Evolutionary conservation across 257 asterid species (phyloP).

Genomic region (Rhazya stricta): DNA sequence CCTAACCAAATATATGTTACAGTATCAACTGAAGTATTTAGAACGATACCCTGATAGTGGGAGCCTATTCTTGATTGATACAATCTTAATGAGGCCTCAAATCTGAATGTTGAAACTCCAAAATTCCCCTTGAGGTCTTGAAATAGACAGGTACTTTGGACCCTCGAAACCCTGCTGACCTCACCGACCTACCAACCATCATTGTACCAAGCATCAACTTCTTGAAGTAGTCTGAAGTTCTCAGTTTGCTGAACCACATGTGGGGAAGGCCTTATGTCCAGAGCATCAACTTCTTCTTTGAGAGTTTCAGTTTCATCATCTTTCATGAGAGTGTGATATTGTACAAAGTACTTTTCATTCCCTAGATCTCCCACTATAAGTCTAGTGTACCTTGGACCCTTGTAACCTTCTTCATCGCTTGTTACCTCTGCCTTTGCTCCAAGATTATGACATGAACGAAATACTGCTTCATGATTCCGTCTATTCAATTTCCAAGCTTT

Average conservation of each 20-base stretch:
- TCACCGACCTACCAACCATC: slow-evolving; percentile 61
- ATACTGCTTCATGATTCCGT: slow-evolving; percentile 18
- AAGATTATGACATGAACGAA: slow-evolving; percentile 18
- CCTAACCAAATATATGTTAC: too few relatives aligned
- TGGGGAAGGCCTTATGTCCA: slow-evolving; percentile 51
- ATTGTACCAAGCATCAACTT: slow-evolving; percentile 52
- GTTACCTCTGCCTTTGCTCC: slow-evolving; percentile 49
- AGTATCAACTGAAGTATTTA: too few relatives aligned
- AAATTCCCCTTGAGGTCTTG: slow-evolving; percentile 25
- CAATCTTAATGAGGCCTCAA: slow-evolving; percentile 58
- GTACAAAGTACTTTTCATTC: slow-evolving; percentile 35
- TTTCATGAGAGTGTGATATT: slow-evolving; percentile 38
- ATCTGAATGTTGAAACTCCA: slow-evolving; percentile 48
- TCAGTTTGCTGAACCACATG: slow-evolving; percentile 24
- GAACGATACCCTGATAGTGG: too few relatives aligned
- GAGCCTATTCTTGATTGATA: slow-evolving; percentile 49
- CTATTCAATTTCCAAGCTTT: slow-evolving; percentile 25
- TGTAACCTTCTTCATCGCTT: slow-evolving; percentile 39
- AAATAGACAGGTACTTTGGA: slow-evolving; percentile 38
- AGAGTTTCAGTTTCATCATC: slow-evolving; percentile 35
- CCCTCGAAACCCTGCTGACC: slow-evolving; percentile 30
- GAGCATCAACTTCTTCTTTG: slow-evolving; percentile 39
- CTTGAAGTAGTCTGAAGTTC: slow-evolving; percentile 36
- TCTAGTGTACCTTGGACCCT: slow-evolving; percentile 54
- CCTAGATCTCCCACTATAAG: too few relatives aligned